phyloP scores from a whole-genome alignment of 495 filamentous ascomycete species.

The Penicillium ucsense region DNA sequence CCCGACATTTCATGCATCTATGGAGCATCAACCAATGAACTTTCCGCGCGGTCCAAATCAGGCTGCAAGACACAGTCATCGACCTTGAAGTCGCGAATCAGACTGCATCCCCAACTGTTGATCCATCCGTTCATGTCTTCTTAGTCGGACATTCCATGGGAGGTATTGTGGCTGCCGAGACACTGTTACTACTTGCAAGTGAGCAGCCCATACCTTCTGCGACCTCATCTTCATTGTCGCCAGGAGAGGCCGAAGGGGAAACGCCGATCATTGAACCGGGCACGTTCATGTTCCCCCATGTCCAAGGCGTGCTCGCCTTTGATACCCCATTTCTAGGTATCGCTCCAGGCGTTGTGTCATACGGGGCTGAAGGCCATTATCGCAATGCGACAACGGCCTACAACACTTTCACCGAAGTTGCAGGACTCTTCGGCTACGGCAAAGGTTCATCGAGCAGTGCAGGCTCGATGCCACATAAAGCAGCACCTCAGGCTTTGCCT shows the following conservation, averaged over 20 bases:
- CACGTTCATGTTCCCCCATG: conserved; percentile 52
- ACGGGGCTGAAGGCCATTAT: conserved; percentile 80
- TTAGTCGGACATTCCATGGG: conserved; percentile 94
- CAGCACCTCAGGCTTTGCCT: conserved; percentile 15
- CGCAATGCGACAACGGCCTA: conserved; percentile 62
- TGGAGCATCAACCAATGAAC: not conserved
- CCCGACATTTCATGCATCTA: not conserved
- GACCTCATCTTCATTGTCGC: conserved; percentile 11
- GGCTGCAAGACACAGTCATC: conserved; percentile 86
- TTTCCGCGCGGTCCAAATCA: conserved; percentile 18
- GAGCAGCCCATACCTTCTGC: conserved; percentile 52
- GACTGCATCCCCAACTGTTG: conserved; percentile 80
- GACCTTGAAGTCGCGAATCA: conserved; percentile 79
- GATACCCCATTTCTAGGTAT: conserved; percentile 94
- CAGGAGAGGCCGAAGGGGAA: conserved; percentile 10
- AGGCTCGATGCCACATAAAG: conserved; percentile 3
- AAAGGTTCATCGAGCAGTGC: conserved; percentile 14
- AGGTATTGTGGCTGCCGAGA: conserved; percentile 90
- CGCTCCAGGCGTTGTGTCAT: conserved; percentile 76
- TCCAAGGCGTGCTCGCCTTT: conserved; percentile 85
- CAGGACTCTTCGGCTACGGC: conserved; percentile 49
- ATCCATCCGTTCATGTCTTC: conserved; percentile 77
- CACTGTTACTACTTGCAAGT: conserved; percentile 56
- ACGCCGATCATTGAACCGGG: conserved; percentile 19
- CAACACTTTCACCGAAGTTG: conserved; percentile 55